A percentile compares a stretch with the other conserved stretches of the same genome.
Evolutionary conservation across 2,329 filamentous ascomycete species (phyloP).

Genomic region (Trichophyton equinum): DNA sequence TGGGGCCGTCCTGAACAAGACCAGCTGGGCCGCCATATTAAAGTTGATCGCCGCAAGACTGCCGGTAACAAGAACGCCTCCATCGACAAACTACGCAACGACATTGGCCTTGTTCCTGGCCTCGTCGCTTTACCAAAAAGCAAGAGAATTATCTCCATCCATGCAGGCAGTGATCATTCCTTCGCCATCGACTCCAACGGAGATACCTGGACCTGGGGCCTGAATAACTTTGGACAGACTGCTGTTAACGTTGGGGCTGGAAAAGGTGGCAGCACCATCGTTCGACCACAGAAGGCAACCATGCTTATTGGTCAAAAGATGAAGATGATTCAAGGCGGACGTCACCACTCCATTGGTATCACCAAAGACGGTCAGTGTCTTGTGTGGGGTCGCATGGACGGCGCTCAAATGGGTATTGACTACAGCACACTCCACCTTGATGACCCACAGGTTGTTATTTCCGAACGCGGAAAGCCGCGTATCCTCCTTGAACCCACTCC

Average conservation of each 20-base stretch:
- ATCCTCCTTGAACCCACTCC: neutral
- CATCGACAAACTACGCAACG: no score
- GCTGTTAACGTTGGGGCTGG: no score
- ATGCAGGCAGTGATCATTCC: neutral
- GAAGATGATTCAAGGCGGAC: neutral
- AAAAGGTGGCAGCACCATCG: no score
- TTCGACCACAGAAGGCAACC: no score
- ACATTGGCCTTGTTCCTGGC: no score
- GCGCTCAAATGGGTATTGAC: neutral
- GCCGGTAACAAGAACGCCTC: no score
- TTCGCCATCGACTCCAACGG: neutral
- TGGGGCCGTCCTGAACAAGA: neutral
- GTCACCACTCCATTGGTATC: neutral
- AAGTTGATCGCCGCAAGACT: neutral
- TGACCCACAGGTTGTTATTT: neutral
- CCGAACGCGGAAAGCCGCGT: neutral
- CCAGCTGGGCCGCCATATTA: neutral
- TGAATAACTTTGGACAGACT: neutral
- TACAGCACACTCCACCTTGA: neutral
- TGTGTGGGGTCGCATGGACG: neutral
- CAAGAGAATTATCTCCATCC: neutral
- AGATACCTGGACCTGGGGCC: neutral
- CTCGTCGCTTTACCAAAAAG: no score
- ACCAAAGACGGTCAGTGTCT: neutral
- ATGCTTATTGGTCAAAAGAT: neutral